Conservation (phyloP, 257 asterid species). For the Solanum chilense region DNA sequence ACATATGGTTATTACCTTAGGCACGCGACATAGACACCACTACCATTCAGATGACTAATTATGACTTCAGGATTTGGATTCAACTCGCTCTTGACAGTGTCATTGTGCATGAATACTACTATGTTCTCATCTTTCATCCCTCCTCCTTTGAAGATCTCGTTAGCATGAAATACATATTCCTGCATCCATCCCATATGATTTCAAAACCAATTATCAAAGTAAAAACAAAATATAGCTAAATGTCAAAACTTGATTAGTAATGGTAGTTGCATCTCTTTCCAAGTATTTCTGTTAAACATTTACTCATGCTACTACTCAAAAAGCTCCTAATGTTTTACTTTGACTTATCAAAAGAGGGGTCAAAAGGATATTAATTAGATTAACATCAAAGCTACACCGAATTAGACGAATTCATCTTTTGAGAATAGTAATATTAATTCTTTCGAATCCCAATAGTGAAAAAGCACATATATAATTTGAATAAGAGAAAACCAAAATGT, state of each 20-base stretch:
- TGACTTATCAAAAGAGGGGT: too few relatives aligned
- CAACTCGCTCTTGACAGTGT: constrained; percentile 42
- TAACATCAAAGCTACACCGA: too few relatives aligned
- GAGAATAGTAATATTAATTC: too few relatives aligned
- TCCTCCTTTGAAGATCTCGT: constrained; percentile 69
- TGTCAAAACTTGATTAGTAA: background rate
- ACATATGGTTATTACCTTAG: constrained; percentile 39
- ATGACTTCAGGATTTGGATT: constrained; percentile 75
- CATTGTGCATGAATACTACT: constrained; percentile 84
- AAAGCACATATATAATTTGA: too few relatives aligned
- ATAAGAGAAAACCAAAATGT: too few relatives aligned
- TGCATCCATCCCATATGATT: constrained; percentile 7
- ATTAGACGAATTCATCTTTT: too few relatives aligned
- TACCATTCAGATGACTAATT: constrained; percentile 65
- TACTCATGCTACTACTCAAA: too few relatives aligned
- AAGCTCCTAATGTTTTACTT: too few relatives aligned
- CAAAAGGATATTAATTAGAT: too few relatives aligned
- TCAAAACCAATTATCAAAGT: background rate
- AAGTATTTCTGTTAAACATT: too few relatives aligned
- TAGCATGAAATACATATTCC: constrained; percentile 89
- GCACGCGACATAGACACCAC: constrained; percentile 69
- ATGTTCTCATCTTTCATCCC: constrained; percentile 78
- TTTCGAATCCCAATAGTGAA: too few relatives aligned
- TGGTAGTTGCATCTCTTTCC: background rate
- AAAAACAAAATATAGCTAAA: background rate